A percentile compares a stretch with the other conserved stretches of the same genome.
Conservation (phyloP, 2,329 filamentous ascomycete species). For the Apiospora saccharicola region DNA sequence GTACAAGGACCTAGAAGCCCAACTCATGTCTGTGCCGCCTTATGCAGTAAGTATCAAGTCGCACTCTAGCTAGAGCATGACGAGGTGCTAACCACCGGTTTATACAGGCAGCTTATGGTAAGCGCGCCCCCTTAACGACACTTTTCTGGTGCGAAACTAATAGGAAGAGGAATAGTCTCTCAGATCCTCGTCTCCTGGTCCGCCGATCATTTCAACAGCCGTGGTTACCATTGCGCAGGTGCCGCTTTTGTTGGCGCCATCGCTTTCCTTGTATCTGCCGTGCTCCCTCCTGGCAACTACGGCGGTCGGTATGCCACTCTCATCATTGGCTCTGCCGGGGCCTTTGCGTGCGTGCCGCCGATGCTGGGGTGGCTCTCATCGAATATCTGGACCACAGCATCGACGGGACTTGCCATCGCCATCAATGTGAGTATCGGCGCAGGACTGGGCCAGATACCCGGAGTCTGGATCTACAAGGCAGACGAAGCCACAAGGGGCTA, state of each 20-base stretch:
- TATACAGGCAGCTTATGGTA: slow-evolving; percentile 32
- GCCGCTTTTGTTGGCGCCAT: slow-evolving; percentile 52
- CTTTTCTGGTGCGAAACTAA: background rate
- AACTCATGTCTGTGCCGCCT: slow-evolving; percentile 72
- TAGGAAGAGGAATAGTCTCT: slow-evolving; percentile 30
- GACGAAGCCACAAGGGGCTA: slow-evolving; percentile 66
- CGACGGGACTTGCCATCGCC: slow-evolving; percentile 72
- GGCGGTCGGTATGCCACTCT: slow-evolving; percentile 70
- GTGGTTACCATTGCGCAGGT: slow-evolving; percentile 51
- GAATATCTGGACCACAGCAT: slow-evolving; percentile 69
- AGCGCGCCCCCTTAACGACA: background rate
- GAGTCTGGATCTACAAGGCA: slow-evolving; percentile 75
- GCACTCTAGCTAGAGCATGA: background rate
- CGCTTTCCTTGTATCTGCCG: slow-evolving; percentile 66
- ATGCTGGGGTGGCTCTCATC: slow-evolving; percentile 72
- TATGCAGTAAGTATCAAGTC: slow-evolving; percentile 49
- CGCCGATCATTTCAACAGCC: slow-evolving; percentile 66
- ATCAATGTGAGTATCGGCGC: slow-evolving; percentile 72
- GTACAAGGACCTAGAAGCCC: slow-evolving; percentile 51
- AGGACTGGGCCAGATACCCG: slow-evolving; percentile 72
- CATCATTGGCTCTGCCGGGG: slow-evolving; percentile 69
- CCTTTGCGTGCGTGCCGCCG: slow-evolving; percentile 73
- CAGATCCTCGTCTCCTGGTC: slow-evolving; percentile 59
- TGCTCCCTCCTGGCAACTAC: slow-evolving; percentile 67
- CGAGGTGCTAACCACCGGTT: background rate